Conservation (phyloP, 2,329 filamentous ascomycete species). For the Fusarium lateritium region DNA sequence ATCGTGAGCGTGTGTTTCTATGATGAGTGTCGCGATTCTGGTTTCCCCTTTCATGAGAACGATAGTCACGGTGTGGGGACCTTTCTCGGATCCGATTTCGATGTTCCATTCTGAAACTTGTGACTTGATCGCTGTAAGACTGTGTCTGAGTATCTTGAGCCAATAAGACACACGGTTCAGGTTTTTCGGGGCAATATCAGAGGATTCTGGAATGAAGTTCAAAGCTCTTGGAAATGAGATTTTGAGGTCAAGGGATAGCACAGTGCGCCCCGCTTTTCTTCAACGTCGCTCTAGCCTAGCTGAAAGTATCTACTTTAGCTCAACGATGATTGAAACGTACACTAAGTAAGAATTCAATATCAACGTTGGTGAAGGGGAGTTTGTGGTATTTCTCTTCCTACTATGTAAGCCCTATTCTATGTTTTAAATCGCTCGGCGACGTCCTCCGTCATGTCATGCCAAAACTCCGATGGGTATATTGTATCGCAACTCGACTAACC, state of each 20-base stretch:
- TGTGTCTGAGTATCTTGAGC: neutral
- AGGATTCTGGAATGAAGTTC: conserved; percentile 21
- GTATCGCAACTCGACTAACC: conserved; percentile 12
- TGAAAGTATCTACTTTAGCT: neutral
- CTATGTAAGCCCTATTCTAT: conserved; percentile 4
- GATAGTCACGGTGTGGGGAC: conserved; percentile 43
- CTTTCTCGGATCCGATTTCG: conserved; percentile 34
- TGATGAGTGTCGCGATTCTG: conserved; percentile 32
- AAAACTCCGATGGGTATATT: conserved; percentile 41
- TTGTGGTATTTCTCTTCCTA: conserved; percentile 6
- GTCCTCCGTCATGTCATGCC: conserved; percentile 9
- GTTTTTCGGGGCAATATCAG: neutral
- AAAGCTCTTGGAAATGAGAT: conserved; percentile 31
- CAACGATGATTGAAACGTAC: neutral
- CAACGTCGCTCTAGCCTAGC: conserved; percentile 4
- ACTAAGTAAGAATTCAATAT: neutral
- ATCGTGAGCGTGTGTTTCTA: conserved; percentile 42
- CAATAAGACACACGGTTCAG: neutral
- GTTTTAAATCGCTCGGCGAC: conserved; percentile 1
- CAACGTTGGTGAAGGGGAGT: conserved; percentile 6
- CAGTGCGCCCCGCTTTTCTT: conserved; percentile 48
- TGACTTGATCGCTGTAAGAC: neutral
- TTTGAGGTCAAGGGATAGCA: conserved; percentile 41
- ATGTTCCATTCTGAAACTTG: conserved; percentile 34
- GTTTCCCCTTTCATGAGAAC: conserved; percentile 37